Evolutionary conservation across 495 filamentous ascomycete genomes (phyloP).

Genomic region (Trichoderma orchidacearum): DNA sequence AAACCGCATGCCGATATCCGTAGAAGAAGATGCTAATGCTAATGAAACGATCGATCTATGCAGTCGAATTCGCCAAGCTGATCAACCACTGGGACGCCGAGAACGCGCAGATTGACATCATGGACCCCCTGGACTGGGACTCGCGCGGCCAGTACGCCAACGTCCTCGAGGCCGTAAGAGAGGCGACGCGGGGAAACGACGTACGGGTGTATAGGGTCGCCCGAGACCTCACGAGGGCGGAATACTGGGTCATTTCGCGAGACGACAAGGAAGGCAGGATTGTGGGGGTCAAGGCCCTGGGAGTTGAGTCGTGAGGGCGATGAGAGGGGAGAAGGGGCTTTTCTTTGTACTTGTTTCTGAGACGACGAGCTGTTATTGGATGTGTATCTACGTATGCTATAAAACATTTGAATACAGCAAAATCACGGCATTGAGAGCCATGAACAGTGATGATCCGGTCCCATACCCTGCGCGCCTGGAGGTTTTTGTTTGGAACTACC

Average conservation of each 20-base stretch:
- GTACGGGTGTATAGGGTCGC: constrained; percentile 60
- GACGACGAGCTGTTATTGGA: too few relatives aligned
- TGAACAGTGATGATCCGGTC: too few relatives aligned
- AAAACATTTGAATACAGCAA: too few relatives aligned
- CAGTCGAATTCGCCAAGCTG: constrained; percentile 44
- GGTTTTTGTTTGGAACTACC: too few relatives aligned
- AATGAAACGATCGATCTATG: neutral
- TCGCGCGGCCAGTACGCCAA: constrained; percentile 41
- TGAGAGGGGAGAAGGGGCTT: neutral
- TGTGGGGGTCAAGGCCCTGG: constrained; percentile 62
- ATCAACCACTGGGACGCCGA: constrained; percentile 36
- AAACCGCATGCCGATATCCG: too few relatives aligned
- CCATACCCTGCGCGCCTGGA: too few relatives aligned
- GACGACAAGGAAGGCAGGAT: constrained; percentile 35
- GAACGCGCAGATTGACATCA: constrained; percentile 35
- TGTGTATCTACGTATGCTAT: too few relatives aligned
- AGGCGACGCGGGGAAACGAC: constrained; percentile 44
- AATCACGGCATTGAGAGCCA: too few relatives aligned
- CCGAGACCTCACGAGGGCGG: constrained; percentile 43
- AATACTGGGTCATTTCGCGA: constrained; percentile 64
- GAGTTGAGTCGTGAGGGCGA: constrained; percentile 36
- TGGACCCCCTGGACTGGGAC: constrained; percentile 48
- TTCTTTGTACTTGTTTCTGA: too few relatives aligned
- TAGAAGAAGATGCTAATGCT: too few relatives aligned
- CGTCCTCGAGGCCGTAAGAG: constrained; percentile 41